Evolutionary conservation across 345 rosid genomes (phyloP).

Genomic region (Rhodamnia argentea): DNA sequence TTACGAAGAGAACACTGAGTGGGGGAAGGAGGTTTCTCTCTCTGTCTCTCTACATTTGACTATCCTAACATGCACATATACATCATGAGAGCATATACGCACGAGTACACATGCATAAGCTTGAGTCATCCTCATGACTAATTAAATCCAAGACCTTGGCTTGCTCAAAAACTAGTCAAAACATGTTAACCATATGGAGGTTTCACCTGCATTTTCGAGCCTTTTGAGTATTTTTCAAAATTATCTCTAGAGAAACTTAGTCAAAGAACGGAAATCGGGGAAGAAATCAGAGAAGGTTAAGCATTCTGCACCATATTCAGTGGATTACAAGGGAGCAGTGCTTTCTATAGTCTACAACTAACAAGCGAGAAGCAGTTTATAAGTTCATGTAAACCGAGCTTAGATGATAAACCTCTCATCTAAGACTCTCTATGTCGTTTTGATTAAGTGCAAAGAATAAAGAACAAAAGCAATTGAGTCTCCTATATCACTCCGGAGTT

Average conservation of each 20-base stretch:
- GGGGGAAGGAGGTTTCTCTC: conserved; percentile 18
- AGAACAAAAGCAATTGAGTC: not conserved
- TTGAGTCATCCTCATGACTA: not conserved
- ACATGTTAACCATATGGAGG: not conserved
- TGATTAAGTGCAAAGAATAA: not conserved
- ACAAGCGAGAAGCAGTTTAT: not conserved
- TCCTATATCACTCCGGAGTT: not conserved
- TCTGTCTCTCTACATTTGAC: not conserved
- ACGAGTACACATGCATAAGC: not conserved
- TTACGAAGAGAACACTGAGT: conserved; percentile 18
- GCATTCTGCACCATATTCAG: not conserved
- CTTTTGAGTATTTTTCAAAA: not conserved
- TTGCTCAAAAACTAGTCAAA: not conserved
- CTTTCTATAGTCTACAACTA: not conserved
- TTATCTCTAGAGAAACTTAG: not conserved
- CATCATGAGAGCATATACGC: not conserved
- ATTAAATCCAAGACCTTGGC: not conserved
- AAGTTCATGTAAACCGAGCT: not conserved
- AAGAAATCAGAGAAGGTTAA: not conserved
- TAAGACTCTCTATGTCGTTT: not conserved
- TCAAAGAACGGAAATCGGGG: not conserved
- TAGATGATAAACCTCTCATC: not conserved
- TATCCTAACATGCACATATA: no score
- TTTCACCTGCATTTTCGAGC: not conserved
- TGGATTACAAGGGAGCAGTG: not conserved